phyloP scores from a whole-genome alignment of 2,329 filamentous ascomycete genomes.

The Colletotrichum nymphaeae region DNA sequence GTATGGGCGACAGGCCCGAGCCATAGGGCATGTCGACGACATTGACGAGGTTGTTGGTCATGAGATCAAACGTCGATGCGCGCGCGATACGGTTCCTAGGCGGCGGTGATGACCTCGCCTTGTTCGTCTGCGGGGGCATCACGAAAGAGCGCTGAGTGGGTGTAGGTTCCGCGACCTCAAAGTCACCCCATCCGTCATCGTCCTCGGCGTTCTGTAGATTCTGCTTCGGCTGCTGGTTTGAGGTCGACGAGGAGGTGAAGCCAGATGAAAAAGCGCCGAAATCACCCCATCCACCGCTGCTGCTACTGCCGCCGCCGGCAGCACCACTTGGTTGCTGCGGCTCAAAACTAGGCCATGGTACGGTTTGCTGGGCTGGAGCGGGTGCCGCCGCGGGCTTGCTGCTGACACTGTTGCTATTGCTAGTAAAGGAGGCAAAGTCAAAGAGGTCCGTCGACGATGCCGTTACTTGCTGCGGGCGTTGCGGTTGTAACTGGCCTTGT shows the following conservation, averaged over 20 bases:
- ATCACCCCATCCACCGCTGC: conserved; percentile 39
- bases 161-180: conserved; percentile 65
- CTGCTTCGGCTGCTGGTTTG: conserved; percentile 37
- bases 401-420: conserved; percentile 31
- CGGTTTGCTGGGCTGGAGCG: conserved; percentile 35
- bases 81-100: conserved; percentile 50
- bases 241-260: conserved; percentile 24
- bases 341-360: conserved; percentile 48
- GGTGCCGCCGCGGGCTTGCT: conserved; percentile 9
- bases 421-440: conserved; percentile 38
- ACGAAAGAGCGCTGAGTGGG: conserved; percentile 35
- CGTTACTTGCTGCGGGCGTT: conserved; percentile 34
- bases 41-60: conserved; percentile 64
- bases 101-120: conserved; percentile 36
- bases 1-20: conserved; percentile 22
- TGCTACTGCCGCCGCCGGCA: conserved; percentile 19
- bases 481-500: conserved; percentile 32
- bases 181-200: conserved; percentile 76
- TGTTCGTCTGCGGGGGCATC: conserved; percentile 20
- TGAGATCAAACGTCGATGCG: conserved; percentile 64
- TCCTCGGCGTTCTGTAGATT: conserved; percentile 54
- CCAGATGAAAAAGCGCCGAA: conserved; percentile 28
- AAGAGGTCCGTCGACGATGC: conserved; percentile 42
- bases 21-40: conserved; percentile 39
- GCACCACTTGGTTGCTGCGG: conserved; percentile 37